These are phyloP conservation scores for Cicer yamashitae DNA, from an alignment of 306 rosid species.

Conservation along the genomic window DNA sequence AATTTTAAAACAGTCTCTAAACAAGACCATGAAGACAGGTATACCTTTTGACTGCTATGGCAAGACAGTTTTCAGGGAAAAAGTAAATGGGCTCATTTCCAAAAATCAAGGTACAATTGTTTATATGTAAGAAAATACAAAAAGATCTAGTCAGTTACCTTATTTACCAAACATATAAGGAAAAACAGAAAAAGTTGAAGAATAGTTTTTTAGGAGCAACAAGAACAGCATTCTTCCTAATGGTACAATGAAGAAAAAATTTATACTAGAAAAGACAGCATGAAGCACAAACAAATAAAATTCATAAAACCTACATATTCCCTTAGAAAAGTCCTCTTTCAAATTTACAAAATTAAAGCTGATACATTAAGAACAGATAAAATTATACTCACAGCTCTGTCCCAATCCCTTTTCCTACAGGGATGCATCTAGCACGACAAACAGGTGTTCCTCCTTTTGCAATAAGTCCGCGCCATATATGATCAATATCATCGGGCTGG, in stretches of 20 bases:
- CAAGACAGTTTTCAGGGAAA: constrained; percentile 7
- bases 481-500: constrained; percentile 75
- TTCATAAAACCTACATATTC: constrained; percentile 11
- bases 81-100: constrained; percentile 24
- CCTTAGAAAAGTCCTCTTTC: constrained; percentile 1
- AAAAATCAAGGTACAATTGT: background rate
- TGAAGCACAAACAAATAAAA: constrained; percentile 28
- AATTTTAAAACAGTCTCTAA: constrained; percentile 38
- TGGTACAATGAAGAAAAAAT: constrained; percentile 9
- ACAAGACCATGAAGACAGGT: constrained; percentile 20
- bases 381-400: constrained; percentile 85
- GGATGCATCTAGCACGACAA: constrained; percentile 94
- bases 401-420: constrained; percentile 82
- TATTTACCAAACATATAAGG: background rate
- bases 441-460: constrained; percentile 99
- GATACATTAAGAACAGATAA: constrained; percentile 37
- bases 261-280: constrained; percentile 12
- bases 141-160: background rate
- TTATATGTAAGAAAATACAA: background rate
- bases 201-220: background rate
- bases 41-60: constrained; percentile 18
- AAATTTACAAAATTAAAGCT: constrained; percentile 18
- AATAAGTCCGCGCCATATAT: constrained; percentile 89
- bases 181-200: too few relatives aligned
- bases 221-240: constrained; percentile 1